These are phyloP conservation scores for Monosporascus sp. DNA, from an alignment of 2,329 filamentous ascomycete genomes.

Conservation along the genomic window DNA sequence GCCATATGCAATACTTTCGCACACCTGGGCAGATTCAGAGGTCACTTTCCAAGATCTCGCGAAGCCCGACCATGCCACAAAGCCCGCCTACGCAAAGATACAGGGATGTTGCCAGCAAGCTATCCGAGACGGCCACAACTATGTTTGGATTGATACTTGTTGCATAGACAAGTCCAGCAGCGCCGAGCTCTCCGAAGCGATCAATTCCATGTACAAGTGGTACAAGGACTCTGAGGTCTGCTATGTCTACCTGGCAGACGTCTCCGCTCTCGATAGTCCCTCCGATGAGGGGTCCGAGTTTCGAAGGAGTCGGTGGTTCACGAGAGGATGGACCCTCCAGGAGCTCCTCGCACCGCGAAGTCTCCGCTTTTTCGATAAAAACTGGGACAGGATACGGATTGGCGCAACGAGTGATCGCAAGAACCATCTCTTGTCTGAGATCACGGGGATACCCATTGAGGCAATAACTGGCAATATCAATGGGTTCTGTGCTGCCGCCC, in stretches of 20 bases:
- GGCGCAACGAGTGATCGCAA: no score
- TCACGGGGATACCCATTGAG: conserved; percentile 19
- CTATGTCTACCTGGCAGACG: background rate
- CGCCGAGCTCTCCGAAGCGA: background rate
- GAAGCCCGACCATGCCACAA: background rate
- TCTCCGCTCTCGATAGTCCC: background rate
- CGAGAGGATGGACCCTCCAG: conserved; percentile 5
- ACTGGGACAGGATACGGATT: conserved; percentile 6
- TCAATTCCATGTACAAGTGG: background rate
- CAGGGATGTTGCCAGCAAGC: background rate
- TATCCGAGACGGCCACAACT: background rate
- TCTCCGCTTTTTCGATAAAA: conserved; percentile 9
- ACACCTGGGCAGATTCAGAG: conserved; percentile 5
- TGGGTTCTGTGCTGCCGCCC: background rate
- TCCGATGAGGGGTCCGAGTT: background rate
- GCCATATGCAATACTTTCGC: conserved; percentile 13
- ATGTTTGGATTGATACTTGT: background rate
- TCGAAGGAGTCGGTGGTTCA: conserved; percentile 1
- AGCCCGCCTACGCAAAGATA: background rate
- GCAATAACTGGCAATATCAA: background rate
- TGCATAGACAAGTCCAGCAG: conserved; percentile 1
- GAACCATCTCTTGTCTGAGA: background rate
- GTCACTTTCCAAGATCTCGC: background rate
- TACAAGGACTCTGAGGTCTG: background rate
- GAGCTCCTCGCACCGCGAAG: conserved; percentile 8